A percentile compares a stretch with the other conserved stretches of the same genome.
Evolutionary conservation across 805 yeast species (phyloP).

Genomic region (Saccharomyces jurei): DNA sequence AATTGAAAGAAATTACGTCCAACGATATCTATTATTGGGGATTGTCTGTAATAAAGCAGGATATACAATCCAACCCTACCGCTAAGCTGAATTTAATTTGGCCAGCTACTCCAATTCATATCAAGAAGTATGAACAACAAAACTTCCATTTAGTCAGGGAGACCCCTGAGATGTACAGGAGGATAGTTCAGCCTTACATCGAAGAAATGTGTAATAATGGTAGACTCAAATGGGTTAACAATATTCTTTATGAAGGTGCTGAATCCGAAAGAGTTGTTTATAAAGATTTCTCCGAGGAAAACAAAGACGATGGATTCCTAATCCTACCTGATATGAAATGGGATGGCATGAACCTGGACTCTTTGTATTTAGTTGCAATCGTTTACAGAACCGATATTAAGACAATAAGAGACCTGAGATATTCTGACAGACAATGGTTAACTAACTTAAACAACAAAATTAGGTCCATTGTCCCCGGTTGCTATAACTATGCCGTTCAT

Average conservation of each 20-base stretch:
- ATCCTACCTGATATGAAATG: constrained; percentile 95
- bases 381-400: constrained; percentile 62
- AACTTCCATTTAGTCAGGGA: constrained; percentile 58
- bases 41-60: constrained; percentile 40
- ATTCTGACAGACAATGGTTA: constrained; percentile 52
- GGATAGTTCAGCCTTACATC: constrained; percentile 66
- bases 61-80: constrained; percentile 41
- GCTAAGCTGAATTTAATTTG: constrained; percentile 70
- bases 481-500: constrained; percentile 37
- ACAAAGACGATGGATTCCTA: constrained; percentile 52
- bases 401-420: constrained; percentile 67
- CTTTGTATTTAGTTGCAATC: constrained; percentile 71
- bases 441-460: constrained; percentile 38
- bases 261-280: constrained; percentile 74
- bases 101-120: constrained; percentile 86
- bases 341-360: constrained; percentile 66
- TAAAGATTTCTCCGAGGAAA: constrained; percentile 44
- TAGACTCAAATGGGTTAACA: constrained; percentile 82
- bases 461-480: constrained; percentile 37
- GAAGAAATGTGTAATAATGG: constrained; percentile 61
- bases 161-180: constrained; percentile 66
- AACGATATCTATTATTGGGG: constrained; percentile 90
- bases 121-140: constrained; percentile 63
- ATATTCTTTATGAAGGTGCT: constrained; percentile 71
- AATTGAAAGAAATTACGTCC: constrained; percentile 38